Evolutionary conservation across 2,329 filamentous ascomycete genomes (phyloP), one percentile per base, ranked within the genome.

Genomic region (Cryphonectria nitschkei): DNA sequence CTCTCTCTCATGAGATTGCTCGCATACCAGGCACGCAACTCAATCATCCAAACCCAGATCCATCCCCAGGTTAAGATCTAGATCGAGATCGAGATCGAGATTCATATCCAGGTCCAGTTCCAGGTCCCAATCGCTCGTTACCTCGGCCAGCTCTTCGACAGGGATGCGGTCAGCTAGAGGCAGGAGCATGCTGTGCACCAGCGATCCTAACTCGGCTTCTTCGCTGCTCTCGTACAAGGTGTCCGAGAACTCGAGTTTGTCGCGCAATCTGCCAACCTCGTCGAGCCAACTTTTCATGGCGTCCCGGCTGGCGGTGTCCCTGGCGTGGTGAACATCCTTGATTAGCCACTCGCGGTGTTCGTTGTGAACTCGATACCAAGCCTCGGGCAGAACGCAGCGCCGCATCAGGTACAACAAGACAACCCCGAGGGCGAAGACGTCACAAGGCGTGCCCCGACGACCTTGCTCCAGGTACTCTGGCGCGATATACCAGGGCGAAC

Each of bases 371-470:
- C 34, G 58, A 8, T 39, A 62, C 58, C 58, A 62, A 2, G 6
- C 3, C n/a, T 65, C 63, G 14, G 63, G 63, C 3, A 65, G 63
- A 8, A 52, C 46, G 6, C 26, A 34, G 26, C 32, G 9, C 6
- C 63, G 41, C 63, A 65, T 29, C 2, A 65, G 46, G 43, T 65
- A 65, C 46, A 65, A 29, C 63, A 65, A 54, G 8, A 65, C 63
- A 11, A 65, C 29, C 7, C 63, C 63, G 26, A 54, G 52, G 16
- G 63, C 26, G 41, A 32, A 65, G 26, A 52, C 43, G 32, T 65
- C 63, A 9, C 46, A 19, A 0, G 29, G 13, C 7, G 63, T 19
- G 16, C 26, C 43, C 22, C 63, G 63, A 1, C n/a, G 11, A 8
- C 22, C 41, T n/a, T 52, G 22, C 11, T 41, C 32, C 6, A 32